phyloP scores from a whole-genome alignment of 2,329 filamentous ascomycete genomes.

The Phyllosticta citrichinensis region DNA sequence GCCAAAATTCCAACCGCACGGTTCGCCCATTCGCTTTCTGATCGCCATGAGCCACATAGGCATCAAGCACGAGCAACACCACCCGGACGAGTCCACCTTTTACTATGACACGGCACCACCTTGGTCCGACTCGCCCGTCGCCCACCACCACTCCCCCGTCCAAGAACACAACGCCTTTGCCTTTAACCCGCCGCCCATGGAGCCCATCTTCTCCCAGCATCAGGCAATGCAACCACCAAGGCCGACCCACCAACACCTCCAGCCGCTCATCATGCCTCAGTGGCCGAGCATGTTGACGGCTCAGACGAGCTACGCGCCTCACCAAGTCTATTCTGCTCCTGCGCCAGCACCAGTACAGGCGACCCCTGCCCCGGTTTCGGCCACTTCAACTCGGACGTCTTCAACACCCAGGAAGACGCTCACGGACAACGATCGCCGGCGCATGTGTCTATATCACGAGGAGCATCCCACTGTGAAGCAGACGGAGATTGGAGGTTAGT shows the following conservation, averaged over 20 bases:
- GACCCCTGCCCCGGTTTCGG: constrained; percentile 26
- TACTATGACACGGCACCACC: constrained; percentile 21
- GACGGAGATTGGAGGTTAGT: constrained; percentile 81
- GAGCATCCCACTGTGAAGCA: constrained; percentile 87
- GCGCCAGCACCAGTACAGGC: constrained; percentile 28
- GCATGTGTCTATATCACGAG: constrained; percentile 90
- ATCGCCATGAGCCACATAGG: constrained; percentile 31
- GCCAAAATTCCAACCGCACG: constrained; percentile 16
- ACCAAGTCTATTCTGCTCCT: constrained; percentile 22
- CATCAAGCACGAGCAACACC: constrained; percentile 31
- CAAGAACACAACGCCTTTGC: constrained; percentile 31
- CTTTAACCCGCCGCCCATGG: constrained; percentile 30
- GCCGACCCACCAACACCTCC: constrained; percentile 30
- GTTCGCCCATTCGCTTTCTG: constrained; percentile 10
- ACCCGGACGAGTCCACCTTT: constrained; percentile 12
- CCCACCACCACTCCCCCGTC: constrained; percentile 29
- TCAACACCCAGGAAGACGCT: constrained; percentile 74
- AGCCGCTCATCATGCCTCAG: constrained; percentile 31
- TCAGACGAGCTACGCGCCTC: constrained; percentile 30
- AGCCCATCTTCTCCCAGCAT: constrained; percentile 23
- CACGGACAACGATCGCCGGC: constrained; percentile 78
- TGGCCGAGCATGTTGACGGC: constrained; percentile 35
- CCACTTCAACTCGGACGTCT: constrained; percentile 31
- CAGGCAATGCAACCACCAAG: constrained; percentile 25
- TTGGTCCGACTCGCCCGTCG: constrained; percentile 22